These are phyloP conservation scores for Mycena vulgaris DNA, from an alignment of 768 basidiomycete genomes.

Conservation along the genomic window DNA sequence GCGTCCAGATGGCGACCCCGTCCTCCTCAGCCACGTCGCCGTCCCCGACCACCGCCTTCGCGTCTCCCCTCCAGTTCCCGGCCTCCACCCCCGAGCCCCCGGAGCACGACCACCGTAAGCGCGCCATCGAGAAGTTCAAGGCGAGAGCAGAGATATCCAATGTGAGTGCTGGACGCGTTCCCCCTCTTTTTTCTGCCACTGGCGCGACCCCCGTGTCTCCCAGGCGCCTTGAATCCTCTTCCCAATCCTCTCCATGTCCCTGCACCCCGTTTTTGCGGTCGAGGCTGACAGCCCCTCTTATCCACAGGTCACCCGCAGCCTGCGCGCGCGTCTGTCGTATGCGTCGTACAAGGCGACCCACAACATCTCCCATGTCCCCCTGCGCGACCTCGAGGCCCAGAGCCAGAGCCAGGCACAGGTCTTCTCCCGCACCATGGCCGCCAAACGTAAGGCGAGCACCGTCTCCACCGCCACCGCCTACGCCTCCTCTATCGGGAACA, in stretches of 20 bases:
- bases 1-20: slow-evolving; percentile 81
- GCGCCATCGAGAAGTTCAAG: slow-evolving; percentile 81
- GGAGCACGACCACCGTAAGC: slow-evolving; percentile 75
- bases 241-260: slow-evolving; percentile 27
- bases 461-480: slow-evolving; percentile 32
- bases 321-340: slow-evolving; percentile 86
- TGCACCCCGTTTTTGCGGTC: slow-evolving; percentile 36
- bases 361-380: slow-evolving; percentile 75
- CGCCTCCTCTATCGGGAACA: slow-evolving; percentile 45
- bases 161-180: slow-evolving; percentile 77
- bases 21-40: slow-evolving; percentile 88
- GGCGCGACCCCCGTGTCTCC: background rate
- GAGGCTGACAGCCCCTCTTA: slow-evolving; percentile 53
- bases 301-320: slow-evolving; percentile 83
- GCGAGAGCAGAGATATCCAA: slow-evolving; percentile 86
- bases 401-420: slow-evolving; percentile 59
- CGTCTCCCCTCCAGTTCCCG: slow-evolving; percentile 58
- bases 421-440: slow-evolving; percentile 68
- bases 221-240: slow-evolving; percentile 3
- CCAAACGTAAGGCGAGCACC: slow-evolving; percentile 67
- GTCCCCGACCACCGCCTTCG: slow-evolving; percentile 80
- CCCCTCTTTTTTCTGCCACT: slow-evolving; percentile 20
- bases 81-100: slow-evolving; percentile 55
- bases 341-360: slow-evolving; percentile 89
- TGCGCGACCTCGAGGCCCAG: slow-evolving; percentile 82